Base-by-base conservation (phyloP, 805 yeast genomes). In the Candida qinlingensis region DNA sequence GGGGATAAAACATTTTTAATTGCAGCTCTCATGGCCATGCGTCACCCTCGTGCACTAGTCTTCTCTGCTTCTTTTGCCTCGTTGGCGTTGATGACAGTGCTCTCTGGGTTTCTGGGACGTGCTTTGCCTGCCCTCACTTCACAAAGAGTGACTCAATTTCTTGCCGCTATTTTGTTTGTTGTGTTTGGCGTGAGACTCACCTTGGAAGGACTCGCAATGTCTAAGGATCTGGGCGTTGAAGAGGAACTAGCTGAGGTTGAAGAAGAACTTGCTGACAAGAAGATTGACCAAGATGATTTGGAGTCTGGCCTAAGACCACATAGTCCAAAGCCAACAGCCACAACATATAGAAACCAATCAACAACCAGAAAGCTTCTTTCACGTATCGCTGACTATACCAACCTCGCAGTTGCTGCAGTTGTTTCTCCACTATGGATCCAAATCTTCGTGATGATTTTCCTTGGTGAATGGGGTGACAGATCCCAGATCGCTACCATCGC, bases 381-480 rank as follows among this genome's bases (percentile, higher is more conserved):
- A 4, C 9, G 33, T 5, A 10, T 39, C 10, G 47, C 44, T 13
- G 36, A 42, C 8, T 44, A 45, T 27, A 25, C 42, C 6, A 52
- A 56, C 31, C 10, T n/a, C 6, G 41, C 59, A 29, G 42, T 56
- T 5, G 43, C 59, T 2, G 41, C 40, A 7, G 68, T 89, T 4
- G 71, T 92, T 48, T 85, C 96, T 4, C 98, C 99, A 4, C 70
- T 83, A 9, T 94, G 96, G 91, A 83, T 90, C 55, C 97, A 92
- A 72, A 92, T 92, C 5, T 94, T 94, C 63, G 81, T 81, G 46
- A 92, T 94, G 98, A 88, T 96, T 5, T 94, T 94, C 66, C 71
- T 94, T 44, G 99, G 97, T 52, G 99, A 94, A 71, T 90, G 98
- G 96, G 99, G 99, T 45, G 99, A 94, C 68, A 82, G 99, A 60